phyloP scores from a whole-genome alignment of 1,284 basidiomycete genomes.

The Ustilago sp. region DNA sequence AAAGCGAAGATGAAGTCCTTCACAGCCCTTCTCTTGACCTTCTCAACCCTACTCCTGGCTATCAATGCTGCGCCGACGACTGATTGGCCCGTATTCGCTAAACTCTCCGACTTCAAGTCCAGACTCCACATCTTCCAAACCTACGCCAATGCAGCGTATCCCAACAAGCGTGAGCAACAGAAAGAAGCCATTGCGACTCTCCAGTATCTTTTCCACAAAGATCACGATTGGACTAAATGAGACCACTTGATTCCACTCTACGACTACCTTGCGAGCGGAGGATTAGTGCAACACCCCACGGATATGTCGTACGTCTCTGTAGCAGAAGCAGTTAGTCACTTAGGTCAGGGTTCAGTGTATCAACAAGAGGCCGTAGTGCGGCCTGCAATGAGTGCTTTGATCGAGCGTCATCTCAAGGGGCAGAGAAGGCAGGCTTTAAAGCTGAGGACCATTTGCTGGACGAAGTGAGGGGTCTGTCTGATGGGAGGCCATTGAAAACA shows the following conservation, averaged over 20 bases:
- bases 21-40: no score
- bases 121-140: slow-evolving; percentile 11
- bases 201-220: slow-evolving; percentile 7
- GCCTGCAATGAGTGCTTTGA: not conserved
- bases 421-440: not conserved
- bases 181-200: slow-evolving; percentile 12
- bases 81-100: no score
- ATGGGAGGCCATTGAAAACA: no score
- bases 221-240: not conserved
- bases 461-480: no score
- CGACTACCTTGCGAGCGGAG: slow-evolving; percentile 18
- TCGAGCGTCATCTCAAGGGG: not conserved
- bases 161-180: not conserved
- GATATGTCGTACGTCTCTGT: not conserved
- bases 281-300: not conserved
- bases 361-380: not conserved
- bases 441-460: no score
- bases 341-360: not conserved
- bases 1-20: no score
- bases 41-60: no score
- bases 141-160: slow-evolving; percentile 4
- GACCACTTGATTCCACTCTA: not conserved
- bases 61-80: no score
- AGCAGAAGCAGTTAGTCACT: not conserved
- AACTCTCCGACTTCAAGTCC: not conserved